phyloP scores from a whole-genome alignment of 2,329 filamentous ascomycete genomes.

The Epichloe typhina region DNA sequence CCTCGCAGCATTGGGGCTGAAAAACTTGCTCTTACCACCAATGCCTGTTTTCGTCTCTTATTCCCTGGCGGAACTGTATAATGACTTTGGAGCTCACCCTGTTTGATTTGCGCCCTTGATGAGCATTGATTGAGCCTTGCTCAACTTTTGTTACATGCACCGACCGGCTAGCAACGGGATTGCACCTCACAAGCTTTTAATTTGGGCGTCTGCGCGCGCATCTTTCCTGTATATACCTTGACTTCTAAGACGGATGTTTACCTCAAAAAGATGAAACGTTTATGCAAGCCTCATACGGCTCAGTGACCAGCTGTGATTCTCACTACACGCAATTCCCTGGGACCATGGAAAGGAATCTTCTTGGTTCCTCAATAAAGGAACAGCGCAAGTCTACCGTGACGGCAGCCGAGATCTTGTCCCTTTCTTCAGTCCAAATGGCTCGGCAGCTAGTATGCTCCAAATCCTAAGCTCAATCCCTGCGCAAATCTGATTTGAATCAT shows the following conservation, averaged over 20 bases:
- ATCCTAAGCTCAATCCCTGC: constrained; percentile 9
- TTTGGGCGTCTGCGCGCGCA: not conserved
- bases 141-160: not conserved
- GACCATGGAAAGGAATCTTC: not conserved
- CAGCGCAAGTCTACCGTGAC: not conserved
- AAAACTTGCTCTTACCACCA: not conserved
- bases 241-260: not conserved
- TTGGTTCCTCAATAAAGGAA: not conserved
- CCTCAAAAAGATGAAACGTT: not conserved
- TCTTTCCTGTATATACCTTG: not conserved
- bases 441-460: constrained; percentile 15
- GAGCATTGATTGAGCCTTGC: too few species aligned
- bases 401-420: not conserved
- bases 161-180: not conserved
- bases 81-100: not conserved
- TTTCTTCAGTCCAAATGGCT: not conserved
- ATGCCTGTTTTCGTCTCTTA: not conserved
- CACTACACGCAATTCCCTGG: too few species aligned
- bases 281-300: too few species aligned
- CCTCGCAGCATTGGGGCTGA: not conserved
- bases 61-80: not conserved
- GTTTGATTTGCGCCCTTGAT: not conserved
- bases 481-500: not conserved
- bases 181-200: not conserved
- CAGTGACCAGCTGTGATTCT: too few species aligned